Evolutionary conservation across 2,329 filamentous ascomycete species (phyloP).

Genomic region (Alternaria infectoria): DNA sequence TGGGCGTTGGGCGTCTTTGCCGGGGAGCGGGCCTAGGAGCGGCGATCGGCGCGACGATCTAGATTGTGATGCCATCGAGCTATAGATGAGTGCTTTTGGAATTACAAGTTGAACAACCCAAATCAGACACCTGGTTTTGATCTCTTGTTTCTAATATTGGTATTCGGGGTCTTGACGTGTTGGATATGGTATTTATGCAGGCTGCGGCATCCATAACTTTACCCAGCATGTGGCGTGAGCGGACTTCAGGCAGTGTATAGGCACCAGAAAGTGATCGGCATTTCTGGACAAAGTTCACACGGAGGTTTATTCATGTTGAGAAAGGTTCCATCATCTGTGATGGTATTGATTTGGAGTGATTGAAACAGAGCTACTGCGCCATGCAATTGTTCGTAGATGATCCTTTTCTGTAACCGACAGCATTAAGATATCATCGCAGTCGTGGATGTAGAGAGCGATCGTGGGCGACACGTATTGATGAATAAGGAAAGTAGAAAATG

Average conservation of each 20-base stretch:
- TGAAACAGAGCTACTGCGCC: neutral
- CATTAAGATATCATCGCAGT: conserved; percentile 22
- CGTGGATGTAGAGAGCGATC: conserved; percentile 14
- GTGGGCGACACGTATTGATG: conserved; percentile 4
- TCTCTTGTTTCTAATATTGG: neutral
- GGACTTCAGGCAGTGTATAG: neutral
- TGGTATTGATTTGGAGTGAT: conserved; percentile 1
- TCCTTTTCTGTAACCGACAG: conserved; percentile 17
- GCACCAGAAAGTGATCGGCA: neutral
- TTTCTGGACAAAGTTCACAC: neutral
- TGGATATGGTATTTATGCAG: neutral
- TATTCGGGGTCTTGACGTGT: neutral
- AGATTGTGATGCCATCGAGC: neutral
- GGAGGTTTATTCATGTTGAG: neutral
- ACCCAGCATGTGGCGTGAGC: neutral
- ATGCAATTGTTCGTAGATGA: conserved; percentile 8
- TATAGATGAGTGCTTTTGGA: neutral
- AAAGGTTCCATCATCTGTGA: neutral
- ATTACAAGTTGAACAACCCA: too few species aligned
- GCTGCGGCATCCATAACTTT: neutral
- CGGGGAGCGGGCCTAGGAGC: neutral
- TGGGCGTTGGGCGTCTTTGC: neutral
- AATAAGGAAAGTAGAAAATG: conserved; percentile 3
- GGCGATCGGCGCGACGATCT: conserved; percentile 9
- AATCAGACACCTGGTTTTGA: too few species aligned